Base-by-base conservation (phyloP, 2,329 filamentous ascomycete species). In the Lanzia echinophila region DNA sequence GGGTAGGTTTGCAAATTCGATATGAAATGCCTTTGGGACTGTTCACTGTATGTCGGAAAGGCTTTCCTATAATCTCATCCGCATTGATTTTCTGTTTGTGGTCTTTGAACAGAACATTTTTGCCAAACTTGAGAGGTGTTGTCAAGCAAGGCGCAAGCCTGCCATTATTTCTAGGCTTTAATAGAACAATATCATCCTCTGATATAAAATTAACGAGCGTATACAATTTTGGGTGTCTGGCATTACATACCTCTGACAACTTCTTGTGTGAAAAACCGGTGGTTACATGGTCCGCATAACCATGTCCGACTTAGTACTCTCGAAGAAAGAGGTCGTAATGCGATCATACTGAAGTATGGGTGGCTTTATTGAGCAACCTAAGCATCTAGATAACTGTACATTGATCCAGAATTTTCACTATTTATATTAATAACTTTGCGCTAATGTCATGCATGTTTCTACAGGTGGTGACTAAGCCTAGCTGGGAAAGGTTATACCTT, bases 1-100 rank as follows among this genome's bases (percentile, higher is more conserved):
- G 71, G 0, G 84, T 84, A 15, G 87, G 85, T 58, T 82, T 78
- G 51, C 79, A 78, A 39, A 89, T 59, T 22, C 62, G 57, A 53
- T 63, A 69, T 24, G 56, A 41, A 7, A 49, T 38, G 19, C 58
- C 55, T 55, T 61, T 63, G 33, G 50, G 59, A 4, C 53, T 60
- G 15, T 41, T 44, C 12, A 62, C 56, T 3, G 56, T 43, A 48
- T 64, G 58, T 17, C 64, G 53, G 3, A 62, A 20, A 13, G 36
- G 44, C 53, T 62, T 63, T 6, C 66, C 67, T 52, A 69, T 68
- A 20, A 69, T 63, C 31, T 62, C 52, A 15, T 73, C 69, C 57
- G 77, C 72, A 5, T 67, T 57, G 31, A 80, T 28, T 45, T 32
- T 42, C 13, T 17, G 17, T 44, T 41, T 50, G 12, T 42, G 44